Evolutionary conservation across 1,284 basidiomycete species (phyloP), one percentile per base, ranked within the genome.

Genomic region (Lentinula novae-zelandiae): DNA sequence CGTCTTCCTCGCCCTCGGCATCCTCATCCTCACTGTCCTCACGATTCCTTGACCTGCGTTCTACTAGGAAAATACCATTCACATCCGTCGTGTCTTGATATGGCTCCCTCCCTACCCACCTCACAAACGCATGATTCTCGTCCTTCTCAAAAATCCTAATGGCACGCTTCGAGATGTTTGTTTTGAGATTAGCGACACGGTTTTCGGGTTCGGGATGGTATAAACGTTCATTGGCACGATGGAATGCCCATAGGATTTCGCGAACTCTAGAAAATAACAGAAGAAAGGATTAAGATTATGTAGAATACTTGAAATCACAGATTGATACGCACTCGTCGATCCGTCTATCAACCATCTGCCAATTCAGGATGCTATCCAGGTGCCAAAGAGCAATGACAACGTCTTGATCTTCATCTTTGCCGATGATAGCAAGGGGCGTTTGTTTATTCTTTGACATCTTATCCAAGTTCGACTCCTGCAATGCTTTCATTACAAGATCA

Each of bases 281-380:
- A 15, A 50, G 15, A 22, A 27, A 20, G 2, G 5, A 8, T 4
- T 8, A 15, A 17, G 27, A 12, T 15, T 7, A 50, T n/a, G 58
- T 48, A 13, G 20, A 17, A 3, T 17, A 13, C 9, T 0, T 22
- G 52, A 34, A 27, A 52, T 33, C 15, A 6, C 9, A 54, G 22
- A 17, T 6, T n/a, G 4, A 39, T 3, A 55, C 65, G 9, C 36
- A 65, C 65, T 67, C 66, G 50, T 67, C 66, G 17, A 64, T 65
- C 3, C 60, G 57, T 9, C 66, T 56, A 58, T 65, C 64, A 12
- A 67, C 49, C 60, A 65, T 62, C 60, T 67, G 64, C 65, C 65
- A 66, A 53, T 63, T 65, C n/a, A 64, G 10, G 9, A 64, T 53
- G 2, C 42, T 55, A 15, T 61, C 53, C 4, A 67, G 49, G 12